Evolutionary conservation across 2,329 filamentous ascomycete genomes (phyloP).

Genomic region (Diaporthe sp.): DNA sequence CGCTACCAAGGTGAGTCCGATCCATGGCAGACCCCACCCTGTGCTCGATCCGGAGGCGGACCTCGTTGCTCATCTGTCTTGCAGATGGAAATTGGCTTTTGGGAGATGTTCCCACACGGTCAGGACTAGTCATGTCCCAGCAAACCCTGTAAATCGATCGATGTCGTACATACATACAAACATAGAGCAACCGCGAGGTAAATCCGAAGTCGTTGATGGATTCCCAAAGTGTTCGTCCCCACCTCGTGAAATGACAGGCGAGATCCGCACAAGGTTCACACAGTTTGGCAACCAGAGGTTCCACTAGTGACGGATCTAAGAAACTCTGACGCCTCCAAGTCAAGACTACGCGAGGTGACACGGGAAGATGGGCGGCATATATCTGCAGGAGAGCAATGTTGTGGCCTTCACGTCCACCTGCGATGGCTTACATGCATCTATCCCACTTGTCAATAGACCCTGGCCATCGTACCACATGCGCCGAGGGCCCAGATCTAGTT

Average conservation of each 20-base stretch:
- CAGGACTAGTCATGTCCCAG: not conserved
- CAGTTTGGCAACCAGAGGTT: not conserved
- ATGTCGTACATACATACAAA: not conserved
- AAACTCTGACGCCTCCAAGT: not conserved
- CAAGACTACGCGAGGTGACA: not conserved
- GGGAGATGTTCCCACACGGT: conserved; percentile 67
- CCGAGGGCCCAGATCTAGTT: not conserved
- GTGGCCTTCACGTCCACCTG: not conserved
- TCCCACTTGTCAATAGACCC: not conserved
- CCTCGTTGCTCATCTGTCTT: conserved; percentile 37
- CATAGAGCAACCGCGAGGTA: not conserved
- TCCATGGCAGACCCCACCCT: not conserved
- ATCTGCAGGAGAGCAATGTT: not conserved
- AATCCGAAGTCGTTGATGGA: not conserved
- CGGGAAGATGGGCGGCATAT: not conserved
- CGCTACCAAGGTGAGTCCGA: conserved; percentile 76
- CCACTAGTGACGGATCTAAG: not conserved
- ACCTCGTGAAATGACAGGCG: not conserved
- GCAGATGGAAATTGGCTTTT: conserved; percentile 79
- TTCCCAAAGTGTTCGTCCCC: not conserved
- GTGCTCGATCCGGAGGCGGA: conserved; percentile 34
- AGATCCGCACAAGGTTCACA: not conserved
- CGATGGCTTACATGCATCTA: not conserved
- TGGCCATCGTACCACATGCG: not conserved
- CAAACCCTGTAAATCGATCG: not conserved